These are phyloP conservation scores for Rhizopogon vinicolor DNA, from an alignment of 768 basidiomycete genomes.

Conservation along the genomic window DNA sequence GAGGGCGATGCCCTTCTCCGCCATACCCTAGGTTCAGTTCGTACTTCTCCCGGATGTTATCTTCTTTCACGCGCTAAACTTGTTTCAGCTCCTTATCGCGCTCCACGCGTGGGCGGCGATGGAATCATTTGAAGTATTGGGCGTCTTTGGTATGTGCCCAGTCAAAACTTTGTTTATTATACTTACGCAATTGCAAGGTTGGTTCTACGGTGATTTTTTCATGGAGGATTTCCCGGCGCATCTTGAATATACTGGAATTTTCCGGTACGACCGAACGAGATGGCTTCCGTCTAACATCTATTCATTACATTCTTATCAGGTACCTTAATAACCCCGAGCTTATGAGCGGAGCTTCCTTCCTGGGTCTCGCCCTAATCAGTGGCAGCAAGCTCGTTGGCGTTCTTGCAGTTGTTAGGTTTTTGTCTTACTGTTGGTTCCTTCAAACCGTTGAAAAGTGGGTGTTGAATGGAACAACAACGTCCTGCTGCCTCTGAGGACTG, in stretches of 20 bases:
- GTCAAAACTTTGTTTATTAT: background rate
- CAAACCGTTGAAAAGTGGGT: conserved; percentile 86
- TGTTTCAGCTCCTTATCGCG: conserved; percentile 65
- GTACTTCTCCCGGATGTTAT: conserved; percentile 23
- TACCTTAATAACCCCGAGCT: conserved; percentile 95
- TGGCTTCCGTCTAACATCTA: background rate
- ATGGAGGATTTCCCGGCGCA: conserved; percentile 89
- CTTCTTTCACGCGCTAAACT: conserved; percentile 4
- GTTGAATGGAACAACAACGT: background rate
- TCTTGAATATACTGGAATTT: conserved; percentile 95
- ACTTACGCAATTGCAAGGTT: conserved; percentile 46
- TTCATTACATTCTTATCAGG: conserved; percentile 31
- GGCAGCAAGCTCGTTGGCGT: conserved; percentile 88
- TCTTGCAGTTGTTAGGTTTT: conserved; percentile 78
- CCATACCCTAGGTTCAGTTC: conserved; percentile 82
- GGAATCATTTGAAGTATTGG: conserved; percentile 90
- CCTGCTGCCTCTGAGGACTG: conserved; percentile 1
- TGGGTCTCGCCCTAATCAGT: conserved; percentile 88
- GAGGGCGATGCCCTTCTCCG: conserved; percentile 83
- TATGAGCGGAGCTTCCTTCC: conserved; percentile 94
- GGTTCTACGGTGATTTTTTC: conserved; percentile 99
- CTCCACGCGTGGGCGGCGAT: conserved; percentile 89
- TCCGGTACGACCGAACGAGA: conserved; percentile 51
- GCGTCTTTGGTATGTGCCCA: conserved; percentile 70
- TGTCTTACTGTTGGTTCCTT: conserved; percentile 97